Evolutionary conservation across 2,329 filamentous ascomycete species (phyloP).

Genomic region (Macrophomina phaseolina): DNA sequence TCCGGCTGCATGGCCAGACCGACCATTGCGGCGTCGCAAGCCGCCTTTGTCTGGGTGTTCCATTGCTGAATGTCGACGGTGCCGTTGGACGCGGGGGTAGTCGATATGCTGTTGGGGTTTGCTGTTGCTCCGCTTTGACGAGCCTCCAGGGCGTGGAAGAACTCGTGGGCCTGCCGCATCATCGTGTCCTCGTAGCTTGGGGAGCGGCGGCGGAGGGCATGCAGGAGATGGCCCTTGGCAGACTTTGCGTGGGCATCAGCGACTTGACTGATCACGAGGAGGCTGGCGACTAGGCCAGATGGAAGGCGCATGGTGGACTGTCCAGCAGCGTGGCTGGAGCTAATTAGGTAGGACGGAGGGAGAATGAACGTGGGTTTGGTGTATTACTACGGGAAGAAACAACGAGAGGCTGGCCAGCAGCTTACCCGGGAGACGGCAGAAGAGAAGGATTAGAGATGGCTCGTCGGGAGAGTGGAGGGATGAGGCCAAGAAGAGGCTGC

Average conservation of each 20-base stretch:
- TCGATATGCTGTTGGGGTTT: slow-evolving; percentile 16
- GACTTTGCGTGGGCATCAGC: slow-evolving; percentile 20
- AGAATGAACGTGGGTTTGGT: slow-evolving; percentile 40
- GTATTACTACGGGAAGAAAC: slow-evolving; percentile 39
- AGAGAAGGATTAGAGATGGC: slow-evolving; percentile 14
- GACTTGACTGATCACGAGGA: slow-evolving; percentile 39
- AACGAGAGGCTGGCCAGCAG: slow-evolving; percentile 26
- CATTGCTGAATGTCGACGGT: slow-evolving; percentile 35
- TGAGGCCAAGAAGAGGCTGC: slow-evolving; percentile 12
- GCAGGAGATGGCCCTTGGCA: not conserved
- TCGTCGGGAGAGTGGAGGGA: slow-evolving; percentile 11
- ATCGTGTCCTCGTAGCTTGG: slow-evolving; percentile 33
- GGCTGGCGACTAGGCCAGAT: slow-evolving; percentile 37
- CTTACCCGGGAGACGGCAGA: slow-evolving; percentile 14
- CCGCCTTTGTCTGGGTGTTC: slow-evolving; percentile 49
- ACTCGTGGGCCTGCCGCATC: slow-evolving; percentile 22
- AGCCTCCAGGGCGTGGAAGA: slow-evolving; percentile 39
- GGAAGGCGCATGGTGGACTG: slow-evolving; percentile 40
- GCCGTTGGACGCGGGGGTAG: slow-evolving; percentile 16
- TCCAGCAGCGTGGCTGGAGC: not conserved
- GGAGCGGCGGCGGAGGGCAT: slow-evolving; percentile 41
- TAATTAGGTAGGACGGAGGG: slow-evolving; percentile 19
- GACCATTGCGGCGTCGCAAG: slow-evolving; percentile 65
- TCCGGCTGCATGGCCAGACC: slow-evolving; percentile 61
- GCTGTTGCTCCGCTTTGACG: slow-evolving; percentile 42